Evolutionary conservation across 148 eudicot genomes (phyloP).

Genomic region (Rhododendron kiyosumense): DNA sequence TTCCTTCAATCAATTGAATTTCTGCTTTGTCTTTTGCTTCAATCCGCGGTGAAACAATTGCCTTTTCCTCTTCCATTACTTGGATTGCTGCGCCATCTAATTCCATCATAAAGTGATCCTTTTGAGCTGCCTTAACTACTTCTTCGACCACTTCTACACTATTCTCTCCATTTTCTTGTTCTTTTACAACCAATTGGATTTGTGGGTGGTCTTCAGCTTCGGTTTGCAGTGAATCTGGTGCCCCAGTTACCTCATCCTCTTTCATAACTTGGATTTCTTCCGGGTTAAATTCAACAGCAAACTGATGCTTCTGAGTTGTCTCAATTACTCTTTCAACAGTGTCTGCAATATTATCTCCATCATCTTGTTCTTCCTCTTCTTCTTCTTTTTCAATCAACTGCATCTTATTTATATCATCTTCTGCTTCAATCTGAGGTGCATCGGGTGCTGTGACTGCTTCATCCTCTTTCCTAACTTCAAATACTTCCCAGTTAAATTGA

Average conservation of each 20-base stretch:
- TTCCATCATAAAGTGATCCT: not conserved
- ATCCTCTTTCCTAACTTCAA: not conserved
- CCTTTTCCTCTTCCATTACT: not conserved
- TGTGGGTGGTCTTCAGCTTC: not conserved
- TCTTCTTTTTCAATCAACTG: not conserved
- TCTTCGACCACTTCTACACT: not conserved
- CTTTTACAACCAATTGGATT: not conserved
- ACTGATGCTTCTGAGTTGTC: not conserved
- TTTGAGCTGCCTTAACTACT: not conserved
- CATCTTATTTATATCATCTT: not conserved
- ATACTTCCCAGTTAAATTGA: not conserved
- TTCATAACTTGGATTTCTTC: not conserved
- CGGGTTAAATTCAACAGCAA: not conserved
- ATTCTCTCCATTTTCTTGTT: not conserved
- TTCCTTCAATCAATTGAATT: constrained; percentile 1
- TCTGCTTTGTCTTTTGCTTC: not conserved
- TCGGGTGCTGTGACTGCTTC: not conserved
- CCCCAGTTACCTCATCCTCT: not conserved
- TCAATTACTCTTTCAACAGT: not conserved
- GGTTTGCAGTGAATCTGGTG: not conserved
- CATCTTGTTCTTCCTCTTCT: not conserved
- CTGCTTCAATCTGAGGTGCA: not conserved
- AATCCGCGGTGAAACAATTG: not conserved
- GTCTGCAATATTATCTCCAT: not conserved
- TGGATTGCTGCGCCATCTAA: not conserved